These are phyloP conservation scores for Penicillium palitans DNA, from an alignment of 2,329 filamentous ascomycete species.

Conservation along the genomic window DNA sequence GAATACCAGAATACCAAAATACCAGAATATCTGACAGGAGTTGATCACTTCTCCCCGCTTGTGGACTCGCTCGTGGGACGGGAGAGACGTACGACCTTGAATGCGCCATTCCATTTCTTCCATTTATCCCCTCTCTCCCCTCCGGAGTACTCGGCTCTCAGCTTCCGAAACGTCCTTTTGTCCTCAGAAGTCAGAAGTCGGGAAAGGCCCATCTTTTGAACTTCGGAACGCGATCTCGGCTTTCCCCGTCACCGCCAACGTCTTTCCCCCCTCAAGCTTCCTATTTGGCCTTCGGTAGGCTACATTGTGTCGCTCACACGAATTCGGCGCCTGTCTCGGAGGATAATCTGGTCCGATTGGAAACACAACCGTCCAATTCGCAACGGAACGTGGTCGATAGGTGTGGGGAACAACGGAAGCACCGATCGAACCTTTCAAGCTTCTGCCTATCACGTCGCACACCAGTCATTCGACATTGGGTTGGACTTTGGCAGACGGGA, in stretches of 20 bases:
- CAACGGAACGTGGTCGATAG: conserved; percentile 23
- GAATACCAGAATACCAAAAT: background rate
- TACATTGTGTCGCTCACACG: conserved; percentile 1
- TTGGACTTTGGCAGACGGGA: conserved; percentile 6
- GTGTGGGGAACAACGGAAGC: conserved; percentile 23
- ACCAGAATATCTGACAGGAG: background rate
- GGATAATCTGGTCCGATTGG: conserved; percentile 25
- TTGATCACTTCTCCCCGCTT: conserved; percentile 6
- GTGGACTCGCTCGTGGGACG: conserved; percentile 10
- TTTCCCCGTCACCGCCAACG: background rate
- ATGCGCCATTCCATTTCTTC: conserved; percentile 6
- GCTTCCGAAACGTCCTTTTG: background rate
- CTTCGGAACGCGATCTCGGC: conserved; percentile 3
- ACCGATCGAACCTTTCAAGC: conserved; percentile 19
- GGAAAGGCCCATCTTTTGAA: background rate
- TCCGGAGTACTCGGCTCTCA: conserved; percentile 3
- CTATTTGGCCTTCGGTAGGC: background rate
- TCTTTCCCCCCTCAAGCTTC: background rate
- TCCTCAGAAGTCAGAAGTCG: background rate
- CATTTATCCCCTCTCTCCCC: background rate
- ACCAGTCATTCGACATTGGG: background rate
- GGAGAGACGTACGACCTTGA: conserved; percentile 2
- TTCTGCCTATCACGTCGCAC: conserved; percentile 8
- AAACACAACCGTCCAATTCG: conserved; percentile 20
- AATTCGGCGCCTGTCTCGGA: conserved; percentile 14